Evolutionary conservation across 176 grass and related monocot species (phyloP).

Genomic region (Themeda triandra): DNA sequence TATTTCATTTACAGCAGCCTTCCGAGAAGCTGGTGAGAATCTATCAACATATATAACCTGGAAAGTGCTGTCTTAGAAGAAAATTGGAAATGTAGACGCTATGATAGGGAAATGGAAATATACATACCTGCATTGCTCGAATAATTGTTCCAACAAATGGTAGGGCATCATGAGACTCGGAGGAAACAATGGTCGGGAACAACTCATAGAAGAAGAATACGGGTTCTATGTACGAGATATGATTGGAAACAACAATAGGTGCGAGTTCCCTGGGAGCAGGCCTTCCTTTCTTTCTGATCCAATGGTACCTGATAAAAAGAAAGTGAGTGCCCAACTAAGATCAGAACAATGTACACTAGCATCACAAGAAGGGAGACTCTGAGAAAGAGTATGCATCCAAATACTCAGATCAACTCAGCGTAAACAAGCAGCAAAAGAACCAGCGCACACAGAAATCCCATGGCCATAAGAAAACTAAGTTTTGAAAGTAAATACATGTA

Average conservation of each 20-base stretch:
- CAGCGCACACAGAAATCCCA: not conserved
- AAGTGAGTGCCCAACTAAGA: not conserved
- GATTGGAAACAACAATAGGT: conserved; percentile 96
- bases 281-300: conserved; percentile 92
- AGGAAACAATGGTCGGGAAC: conserved; percentile 96
- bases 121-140: conserved; percentile 91
- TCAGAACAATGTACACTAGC: conserved; percentile 9
- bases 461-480: not conserved
- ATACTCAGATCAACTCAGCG: not conserved
- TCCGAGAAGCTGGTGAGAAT: conserved; percentile 85
- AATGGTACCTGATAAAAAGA: conserved; percentile 65
- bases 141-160: conserved; percentile 97
- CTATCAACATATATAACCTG: conserved; percentile 99
- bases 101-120: not conserved
- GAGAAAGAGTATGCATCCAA: not conserved
- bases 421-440: not conserved
- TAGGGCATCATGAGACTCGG: conserved; percentile 88
- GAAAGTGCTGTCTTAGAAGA: conserved; percentile 8
- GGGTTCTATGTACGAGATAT: conserved; percentile 90
- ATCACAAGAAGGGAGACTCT: conserved; percentile 2
- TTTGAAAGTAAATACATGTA: not conserved
- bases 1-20: conserved; percentile 94
- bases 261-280: conserved; percentile 84
- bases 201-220: conserved; percentile 98
- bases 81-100: not conserved